Conservation (phyloP, 495 filamentous ascomycete genomes). For the Platismatia glauca region DNA sequence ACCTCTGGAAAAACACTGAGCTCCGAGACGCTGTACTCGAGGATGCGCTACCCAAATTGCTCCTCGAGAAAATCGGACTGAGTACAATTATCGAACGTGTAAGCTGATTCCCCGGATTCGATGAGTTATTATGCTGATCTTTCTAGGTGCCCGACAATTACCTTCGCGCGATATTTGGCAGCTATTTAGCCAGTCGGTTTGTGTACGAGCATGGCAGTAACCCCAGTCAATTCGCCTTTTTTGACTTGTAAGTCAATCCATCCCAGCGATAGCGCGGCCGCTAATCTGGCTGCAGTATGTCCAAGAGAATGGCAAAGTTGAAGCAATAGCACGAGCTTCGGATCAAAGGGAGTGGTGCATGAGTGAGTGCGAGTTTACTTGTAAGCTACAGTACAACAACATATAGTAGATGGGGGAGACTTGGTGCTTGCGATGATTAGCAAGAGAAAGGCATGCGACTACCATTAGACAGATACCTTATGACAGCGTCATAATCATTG, state of each 20-base stretch:
- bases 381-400: constrained; percentile 9
- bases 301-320: constrained; percentile 37
- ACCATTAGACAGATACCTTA: constrained; percentile 5
- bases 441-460: not conserved
- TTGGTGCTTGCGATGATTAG: not conserved
- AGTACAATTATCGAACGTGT: constrained; percentile 75
- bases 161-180: constrained; percentile 89
- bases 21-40: constrained; percentile 69
- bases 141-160: constrained; percentile 79
- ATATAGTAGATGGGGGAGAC: constrained; percentile 1
- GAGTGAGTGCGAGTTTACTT: not conserved
- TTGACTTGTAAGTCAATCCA: constrained; percentile 72
- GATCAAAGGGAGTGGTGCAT: constrained; percentile 8
- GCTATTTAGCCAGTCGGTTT: constrained; percentile 87
- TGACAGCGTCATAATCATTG: not conserved
- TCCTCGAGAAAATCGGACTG: constrained; percentile 83
- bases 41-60: constrained; percentile 76
- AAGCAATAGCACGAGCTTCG: constrained; percentile 2
- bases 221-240: constrained; percentile 96
- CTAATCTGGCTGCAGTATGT: constrained; percentile 40
- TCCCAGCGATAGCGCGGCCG: not conserved
- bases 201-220: constrained; percentile 89
- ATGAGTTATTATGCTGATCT: constrained; percentile 22
- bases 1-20: constrained; percentile 77
- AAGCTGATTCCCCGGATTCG: constrained; percentile 25